Evolutionary conservation across 768 basidiomycete species (phyloP), one percentile per base, ranked within the genome.

Genomic region (Calocybe cyanea): DNA sequence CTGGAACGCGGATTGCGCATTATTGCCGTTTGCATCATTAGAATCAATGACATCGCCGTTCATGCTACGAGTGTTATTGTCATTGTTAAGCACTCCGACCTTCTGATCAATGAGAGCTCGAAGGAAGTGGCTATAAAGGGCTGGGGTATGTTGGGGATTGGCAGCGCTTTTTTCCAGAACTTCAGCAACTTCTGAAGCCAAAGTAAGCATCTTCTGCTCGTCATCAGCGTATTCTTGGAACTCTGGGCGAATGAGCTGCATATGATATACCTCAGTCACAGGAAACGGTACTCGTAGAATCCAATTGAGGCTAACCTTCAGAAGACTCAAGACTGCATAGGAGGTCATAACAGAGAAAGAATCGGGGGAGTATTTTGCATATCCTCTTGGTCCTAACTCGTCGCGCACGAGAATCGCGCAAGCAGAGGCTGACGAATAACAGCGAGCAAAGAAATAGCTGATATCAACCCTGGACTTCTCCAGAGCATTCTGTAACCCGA

Each of bases 401-500:
- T 95, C 92, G 14, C 85, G 80, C 15, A 93, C 81, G 37, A 92
- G 66, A 25, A 69, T 68, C 13, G 86, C 85, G 59, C 86, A 84
- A 6, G 80, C 70, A 20, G 77, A 81, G 2, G 90, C 90, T 7
- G 80, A 75, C 2, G 78, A 73, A 61, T 92, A 82, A 49, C 85
- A 86, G 25, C 87, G 79, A 11, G 81, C 77, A 58, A 92, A 92
- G 69, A 92, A 92, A 66, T 92, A 83, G 0, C 83, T 83, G 33
- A 89, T 83, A 58, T 92, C 81, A 34, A 87, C 64, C 0, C 77
- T 66, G 3, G 78, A 74, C 15, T 79, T 76, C 64, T 95, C 94
- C 45, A 97, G 68, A n/a, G 95, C 92, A 58, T 95, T 89, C 63
- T 99, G 94, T 34, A 99, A 75, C 9, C 95, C 95, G 56, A 99